Percentiles rank a stretch among this genome's conserved stretches.
phyloP scores from a whole-genome alignment of 768 basidiomycete genomes.

The Mycena filopes region DNA sequence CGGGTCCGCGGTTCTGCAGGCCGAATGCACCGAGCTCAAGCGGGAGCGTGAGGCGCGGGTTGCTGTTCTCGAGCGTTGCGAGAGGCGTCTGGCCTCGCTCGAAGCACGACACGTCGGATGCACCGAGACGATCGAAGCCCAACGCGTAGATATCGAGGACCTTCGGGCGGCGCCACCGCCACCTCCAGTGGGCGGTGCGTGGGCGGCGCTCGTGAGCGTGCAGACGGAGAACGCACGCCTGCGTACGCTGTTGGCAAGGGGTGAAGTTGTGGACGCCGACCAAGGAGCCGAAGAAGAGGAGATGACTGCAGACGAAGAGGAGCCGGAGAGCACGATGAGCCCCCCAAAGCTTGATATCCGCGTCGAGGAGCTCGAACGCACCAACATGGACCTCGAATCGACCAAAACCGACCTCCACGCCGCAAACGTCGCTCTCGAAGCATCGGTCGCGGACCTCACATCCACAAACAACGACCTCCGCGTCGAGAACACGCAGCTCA shows the following conservation, averaged over 20 bases:
- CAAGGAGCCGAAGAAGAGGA: not conserved
- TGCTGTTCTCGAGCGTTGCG: too few relatives aligned
- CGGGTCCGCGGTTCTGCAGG: not conserved
- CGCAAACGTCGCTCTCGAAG: not conserved
- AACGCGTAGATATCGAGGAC: not conserved
- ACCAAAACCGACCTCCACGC: not conserved
- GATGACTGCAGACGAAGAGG: not conserved
- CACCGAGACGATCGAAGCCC: not conserved
- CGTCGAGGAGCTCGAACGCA: not conserved
- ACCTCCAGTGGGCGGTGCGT: not conserved
- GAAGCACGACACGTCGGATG: not conserved
- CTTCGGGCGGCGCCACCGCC: not conserved
- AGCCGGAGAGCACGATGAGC: not conserved
- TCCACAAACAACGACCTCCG: too few relatives aligned
- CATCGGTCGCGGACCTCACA: too few relatives aligned
- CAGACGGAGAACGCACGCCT: constrained; percentile 16
- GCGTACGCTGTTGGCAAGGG: not conserved
- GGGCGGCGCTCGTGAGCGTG: constrained; percentile 11
- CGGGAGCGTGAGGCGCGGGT: not conserved
- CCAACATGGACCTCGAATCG: not conserved
- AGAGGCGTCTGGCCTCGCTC: not conserved
- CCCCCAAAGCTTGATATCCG: too few relatives aligned
- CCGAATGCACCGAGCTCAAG: not conserved
- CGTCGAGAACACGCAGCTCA: not conserved
- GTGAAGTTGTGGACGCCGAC: too few relatives aligned